Percentiles rank a stretch among this genome's conserved stretches.
These are phyloP conservation scores for Hypomontagnella submonticulosa DNA, from an alignment of 495 filamentous ascomycete species.

Conservation along the genomic window DNA sequence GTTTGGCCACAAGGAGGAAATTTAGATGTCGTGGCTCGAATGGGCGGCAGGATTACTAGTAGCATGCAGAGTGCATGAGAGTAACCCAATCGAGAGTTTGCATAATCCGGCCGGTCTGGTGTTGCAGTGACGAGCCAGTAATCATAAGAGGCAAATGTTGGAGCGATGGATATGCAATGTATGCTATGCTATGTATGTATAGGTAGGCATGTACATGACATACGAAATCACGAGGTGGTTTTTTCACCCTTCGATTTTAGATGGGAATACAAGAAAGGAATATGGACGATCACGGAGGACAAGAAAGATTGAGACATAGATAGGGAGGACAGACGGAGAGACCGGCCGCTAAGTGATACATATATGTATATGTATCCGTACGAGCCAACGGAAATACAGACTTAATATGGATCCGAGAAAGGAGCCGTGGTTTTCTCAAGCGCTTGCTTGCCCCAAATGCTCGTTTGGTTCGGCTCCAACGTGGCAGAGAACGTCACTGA, in stretches of 20 bases:
- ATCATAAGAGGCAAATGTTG: slow-evolving; percentile 23
- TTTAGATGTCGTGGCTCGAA: slow-evolving; percentile 69
- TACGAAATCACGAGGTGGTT: not conserved
- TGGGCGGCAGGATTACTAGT: slow-evolving; percentile 62
- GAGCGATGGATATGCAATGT: slow-evolving; percentile 9
- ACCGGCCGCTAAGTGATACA: not conserved
- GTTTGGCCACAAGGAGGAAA: slow-evolving; percentile 44
- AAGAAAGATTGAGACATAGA: too few species aligned
- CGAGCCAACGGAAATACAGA: not conserved
- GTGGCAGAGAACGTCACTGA: slow-evolving; percentile 14
- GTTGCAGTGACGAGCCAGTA: slow-evolving; percentile 44
- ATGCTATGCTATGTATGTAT: slow-evolving; percentile 20
- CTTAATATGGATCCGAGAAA: not conserved
- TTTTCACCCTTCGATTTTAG: too few species aligned
- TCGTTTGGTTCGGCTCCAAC: slow-evolving; percentile 13
- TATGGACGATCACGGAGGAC: too few species aligned
- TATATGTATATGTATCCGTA: slow-evolving; percentile 15
- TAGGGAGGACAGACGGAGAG: too few species aligned
- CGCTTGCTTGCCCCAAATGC: slow-evolving; percentile 3
- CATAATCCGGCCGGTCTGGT: slow-evolving; percentile 53
- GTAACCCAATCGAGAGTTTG: slow-evolving; percentile 61
- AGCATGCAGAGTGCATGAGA: slow-evolving; percentile 61
- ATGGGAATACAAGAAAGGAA: too few species aligned
- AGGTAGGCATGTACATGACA: slow-evolving; percentile 7
- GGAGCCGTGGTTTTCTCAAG: slow-evolving; percentile 1